Evolutionary conservation across 768 basidiomycete species (phyloP).

Genomic region (Trametopsis cervina): DNA sequence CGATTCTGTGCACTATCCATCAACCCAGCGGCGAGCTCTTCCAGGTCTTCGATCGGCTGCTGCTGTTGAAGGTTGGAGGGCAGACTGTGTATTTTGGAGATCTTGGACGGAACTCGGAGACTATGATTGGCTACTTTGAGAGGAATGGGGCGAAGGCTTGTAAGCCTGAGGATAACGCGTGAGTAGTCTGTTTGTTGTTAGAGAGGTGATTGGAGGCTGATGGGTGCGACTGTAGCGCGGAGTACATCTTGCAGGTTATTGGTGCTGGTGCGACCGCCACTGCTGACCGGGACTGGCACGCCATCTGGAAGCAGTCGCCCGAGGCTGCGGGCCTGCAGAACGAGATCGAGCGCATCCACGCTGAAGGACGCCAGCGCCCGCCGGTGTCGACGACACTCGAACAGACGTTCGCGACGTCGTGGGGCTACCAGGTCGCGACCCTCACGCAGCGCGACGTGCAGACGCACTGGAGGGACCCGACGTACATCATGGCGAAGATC

Average conservation of each 20-base stretch:
- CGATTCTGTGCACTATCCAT: conserved; percentile 79
- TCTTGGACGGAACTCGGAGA: conserved; percentile 52
- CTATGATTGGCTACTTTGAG: conserved; percentile 74
- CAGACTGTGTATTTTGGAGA: conserved; percentile 64
- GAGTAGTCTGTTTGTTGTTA: conserved; percentile 10
- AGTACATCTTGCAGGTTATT: conserved; percentile 46
- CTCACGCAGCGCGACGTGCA: conserved; percentile 26
- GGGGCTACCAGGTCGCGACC: conserved; percentile 28
- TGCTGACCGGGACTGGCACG: conserved; percentile 40
- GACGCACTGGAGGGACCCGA: conserved; percentile 35
- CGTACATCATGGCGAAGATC: conserved; percentile 34
- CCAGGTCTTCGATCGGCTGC: conserved; percentile 72
- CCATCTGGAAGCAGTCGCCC: conserved; percentile 38
- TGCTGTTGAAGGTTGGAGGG: conserved; percentile 75
- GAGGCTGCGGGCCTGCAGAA: conserved; percentile 31
- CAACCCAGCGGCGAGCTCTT: conserved; percentile 84
- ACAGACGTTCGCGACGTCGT: conserved; percentile 31
- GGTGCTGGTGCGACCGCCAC: conserved; percentile 48
- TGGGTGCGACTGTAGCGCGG: conserved; percentile 29
- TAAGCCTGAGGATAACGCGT: conserved; percentile 62
- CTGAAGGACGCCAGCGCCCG: conserved; percentile 26
- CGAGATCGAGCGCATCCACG: conserved; percentile 38
- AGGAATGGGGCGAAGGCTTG: conserved; percentile 59
- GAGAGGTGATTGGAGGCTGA: not conserved
- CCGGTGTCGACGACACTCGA: conserved; percentile 19